These are phyloP conservation scores for Cladosporium phlei DNA, from an alignment of 2,329 filamentous ascomycete species.

Conservation along the genomic window DNA sequence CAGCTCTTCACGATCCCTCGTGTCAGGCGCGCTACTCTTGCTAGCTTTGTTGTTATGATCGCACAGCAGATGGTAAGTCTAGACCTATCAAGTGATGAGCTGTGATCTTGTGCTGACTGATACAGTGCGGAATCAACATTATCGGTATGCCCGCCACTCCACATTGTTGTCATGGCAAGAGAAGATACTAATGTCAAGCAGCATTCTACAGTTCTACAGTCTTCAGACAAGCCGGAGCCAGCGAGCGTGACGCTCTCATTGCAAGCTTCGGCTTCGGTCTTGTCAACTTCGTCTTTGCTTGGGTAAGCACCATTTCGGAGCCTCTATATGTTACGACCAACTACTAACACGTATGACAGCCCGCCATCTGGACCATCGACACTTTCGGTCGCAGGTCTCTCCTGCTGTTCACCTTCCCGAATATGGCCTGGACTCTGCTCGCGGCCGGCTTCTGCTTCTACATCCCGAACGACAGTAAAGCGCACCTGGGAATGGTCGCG, in stretches of 20 bases:
- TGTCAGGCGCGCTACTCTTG: conserved; percentile 38
- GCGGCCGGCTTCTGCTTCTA: conserved; percentile 43
- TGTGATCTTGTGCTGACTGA: background rate
- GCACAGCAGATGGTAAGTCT: conserved; percentile 28
- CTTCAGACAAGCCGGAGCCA: conserved; percentile 35
- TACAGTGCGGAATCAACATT: conserved; percentile 4
- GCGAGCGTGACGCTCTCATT: conserved; percentile 31
- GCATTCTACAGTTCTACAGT: conserved; percentile 34
- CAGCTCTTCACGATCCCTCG: conserved; percentile 49
- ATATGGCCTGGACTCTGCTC: conserved; percentile 46
- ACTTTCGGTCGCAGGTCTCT: conserved; percentile 31
- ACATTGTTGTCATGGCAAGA: background rate
- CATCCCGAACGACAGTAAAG: conserved; percentile 22
- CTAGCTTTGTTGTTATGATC: conserved; percentile 30
- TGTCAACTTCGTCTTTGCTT: conserved; percentile 44
- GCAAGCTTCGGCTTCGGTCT: conserved; percentile 43
- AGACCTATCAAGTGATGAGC: too few relatives aligned
- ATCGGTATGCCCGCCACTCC: conserved; percentile 4
- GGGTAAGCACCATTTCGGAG: conserved; percentile 5
- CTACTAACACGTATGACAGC: conserved; percentile 7
- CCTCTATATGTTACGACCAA: too few relatives aligned
- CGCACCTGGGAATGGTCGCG: conserved; percentile 26
- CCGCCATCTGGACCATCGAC: conserved; percentile 35
- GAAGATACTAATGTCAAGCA: conserved; percentile 30
- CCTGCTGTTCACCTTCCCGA: conserved; percentile 41